Base-by-base conservation (phyloP, 306 rosid species). In the Elaeagnus macrophylla region DNA sequence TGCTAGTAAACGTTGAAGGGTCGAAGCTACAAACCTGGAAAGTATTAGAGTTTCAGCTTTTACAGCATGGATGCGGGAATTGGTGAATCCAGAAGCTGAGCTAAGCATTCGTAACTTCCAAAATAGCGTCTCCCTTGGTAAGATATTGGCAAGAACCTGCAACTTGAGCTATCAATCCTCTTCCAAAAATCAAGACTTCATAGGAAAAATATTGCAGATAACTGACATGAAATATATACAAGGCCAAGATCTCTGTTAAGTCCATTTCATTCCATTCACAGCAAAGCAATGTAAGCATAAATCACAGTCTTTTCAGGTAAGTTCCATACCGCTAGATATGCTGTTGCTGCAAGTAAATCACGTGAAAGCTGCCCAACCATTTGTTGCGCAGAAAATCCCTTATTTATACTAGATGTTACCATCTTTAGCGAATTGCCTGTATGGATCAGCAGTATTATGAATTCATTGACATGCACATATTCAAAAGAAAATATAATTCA, bases 81-180 rank as follows among this genome's bases (percentile, higher is more conserved):
- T 45, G 67, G 75, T 77, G 79, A 75, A 76, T 9, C 72, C 71
- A 18, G 96, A 87, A 71, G 93, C 95, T 52, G 87, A 69, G 64
- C 65, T 71, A 41, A 91, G 84, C 95, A 87, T 76, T 60, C 77
- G 64, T 38, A 84, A 67, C 77, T 80, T 91, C 99, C 96, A 87
- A 9, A 70, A 35, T 72, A 91, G 77, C 57, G 99, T 80, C 71
- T 82, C 91, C 71, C 74, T 74, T 5, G 96, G 95, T 68, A 84
- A 80, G 53, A 84, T 73, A 48, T 78, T 82, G 15, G 85, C 79
- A 54, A 87, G 74, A 80, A 78, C 93, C 99, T 91, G 81, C 50
- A 58, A 70, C 57, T 12, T 64, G 64, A 66, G 66, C 70, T 48
- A 57, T 62, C 52, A 70, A 58, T 62, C 49, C 56, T 25, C 41